phyloP scores from a whole-genome alignment of 257 asterid genomes.

The Scutellaria baicalensis region DNA sequence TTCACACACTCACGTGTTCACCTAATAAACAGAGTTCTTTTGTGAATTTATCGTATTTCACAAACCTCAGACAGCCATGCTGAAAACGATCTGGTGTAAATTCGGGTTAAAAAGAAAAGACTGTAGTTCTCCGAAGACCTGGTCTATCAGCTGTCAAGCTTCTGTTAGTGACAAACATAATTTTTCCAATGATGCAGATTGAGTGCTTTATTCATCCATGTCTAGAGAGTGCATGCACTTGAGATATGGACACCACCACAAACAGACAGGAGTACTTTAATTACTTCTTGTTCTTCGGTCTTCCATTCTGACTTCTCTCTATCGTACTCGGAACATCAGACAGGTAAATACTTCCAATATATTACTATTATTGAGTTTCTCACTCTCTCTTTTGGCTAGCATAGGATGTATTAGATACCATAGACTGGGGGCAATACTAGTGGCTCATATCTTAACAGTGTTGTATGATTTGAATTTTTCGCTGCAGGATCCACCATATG shows the following conservation, averaged over 20 bases:
- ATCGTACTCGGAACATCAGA: background rate
- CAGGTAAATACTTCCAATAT: background rate
- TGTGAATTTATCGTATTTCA: background rate
- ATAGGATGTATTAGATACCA: background rate
- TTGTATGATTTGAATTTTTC: background rate
- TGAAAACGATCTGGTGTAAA: background rate
- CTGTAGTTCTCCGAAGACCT: background rate
- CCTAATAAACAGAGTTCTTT: background rate
- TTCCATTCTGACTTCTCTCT: background rate
- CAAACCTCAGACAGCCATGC: background rate
- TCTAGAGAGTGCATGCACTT: background rate
- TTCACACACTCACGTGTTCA: background rate
- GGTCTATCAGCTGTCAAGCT: conserved; percentile 8
- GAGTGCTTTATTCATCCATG: background rate
- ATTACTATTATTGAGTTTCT: background rate
- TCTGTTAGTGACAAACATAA: background rate
- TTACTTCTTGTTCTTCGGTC: background rate
- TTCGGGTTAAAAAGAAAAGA: background rate
- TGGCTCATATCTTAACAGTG: background rate
- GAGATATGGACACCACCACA: background rate
- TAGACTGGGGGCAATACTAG: background rate
- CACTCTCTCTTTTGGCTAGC: background rate
- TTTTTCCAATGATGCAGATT: conserved; percentile 6
- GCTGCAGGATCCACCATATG: background rate
- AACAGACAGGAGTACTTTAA: background rate